Evolutionary conservation across 441 rosid species (phyloP), one percentile per base, ranked within the genome.

Genomic region (Pelargonium citronellum): DNA sequence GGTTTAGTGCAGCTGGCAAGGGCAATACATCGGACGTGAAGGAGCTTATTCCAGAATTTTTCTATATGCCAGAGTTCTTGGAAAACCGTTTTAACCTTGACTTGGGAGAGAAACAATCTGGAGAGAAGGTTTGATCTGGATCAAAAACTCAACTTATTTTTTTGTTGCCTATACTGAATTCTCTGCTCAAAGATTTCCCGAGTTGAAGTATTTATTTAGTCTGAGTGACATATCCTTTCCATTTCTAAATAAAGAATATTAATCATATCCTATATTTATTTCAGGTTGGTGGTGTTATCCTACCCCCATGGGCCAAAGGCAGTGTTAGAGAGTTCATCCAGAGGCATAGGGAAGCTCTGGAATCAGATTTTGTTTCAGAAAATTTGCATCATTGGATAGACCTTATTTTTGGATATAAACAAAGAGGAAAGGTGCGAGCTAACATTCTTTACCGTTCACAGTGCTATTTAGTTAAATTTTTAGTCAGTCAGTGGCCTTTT

Each of bases 281-380:
- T 71, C 84, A 96, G 99, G 98, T 93, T 74, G 96, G 92, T 79
- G 89, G 89, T 79, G 98, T 93, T 57, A 43, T 86, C 66, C 84
- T 96, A 79, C 99, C 99, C 75, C 96, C 97, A 30, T 96, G 99
- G 99, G 98, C 99, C 44, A 91, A 85, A 84, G 98, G 98, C 77
- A 93, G 98, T 79, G 86, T 79, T 19, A 88, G 97, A 80, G 97
- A 93, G 81, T 96, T 93, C 87, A 88, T 96, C 66, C 83, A 77
- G 79, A 93, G 84, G 86, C 99, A 96, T 72, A 84, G 99, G 79
- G 98, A 90, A 82, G 99, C 99, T 2, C 87, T 93, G 82, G 99
- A 96, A 81, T 93, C 93, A 22, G 95, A 91, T 78, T 91, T 84
- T 80, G 96, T 91, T 73, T 96, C 99, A 41, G 98, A 93, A 82